Evolutionary conservation across 1,284 basidiomycete genomes (phyloP), one percentile per base, ranked within the genome.

Genomic region (Boletellus deceptivus): DNA sequence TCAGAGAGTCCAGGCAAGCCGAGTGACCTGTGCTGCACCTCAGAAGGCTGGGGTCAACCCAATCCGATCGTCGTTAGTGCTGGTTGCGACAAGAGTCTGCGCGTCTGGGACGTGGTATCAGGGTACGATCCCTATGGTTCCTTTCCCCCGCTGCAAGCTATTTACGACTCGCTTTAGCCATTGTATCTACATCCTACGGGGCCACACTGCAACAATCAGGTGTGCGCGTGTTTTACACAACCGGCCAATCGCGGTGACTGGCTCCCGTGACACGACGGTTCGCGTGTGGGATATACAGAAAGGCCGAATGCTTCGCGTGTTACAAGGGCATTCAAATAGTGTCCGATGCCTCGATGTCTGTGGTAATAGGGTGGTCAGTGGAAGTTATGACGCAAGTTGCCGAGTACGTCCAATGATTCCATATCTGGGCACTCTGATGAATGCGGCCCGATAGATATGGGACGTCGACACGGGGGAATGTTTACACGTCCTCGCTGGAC

Each of bases 221-320:
- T 98, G 93, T 68, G 76, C 98, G 52, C 91, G 91, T 60, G 89
- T 95, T 14, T 73, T 98, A 37, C 88, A 95, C 62, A 86, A 88
- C 38, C 79, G 91, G 5, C 93, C 96, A 0, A 80, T 97, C 43
- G 93, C 92, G 2, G 83, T 98, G 20, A 90, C 92, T 0, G 96
- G 94, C 45, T 92, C 93, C 36, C 79, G 96, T 16, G 94, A 98
- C 61, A 76, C 79, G 20, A 93, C 91, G 1, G 66, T 98, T 47
- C 81, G 93, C 1, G 91, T 98, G 1, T 99, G 96, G 96, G 91
- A 99, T 68, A 81, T 99, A 45, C 87, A 91, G 65, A 79, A 75
- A 8, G 96, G 96, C 1, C 70, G 73, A 29, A 71, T 82, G 44
- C 65, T 94, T 25, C 82, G 88, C 40, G 75, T 86, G 14, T 75